These are phyloP conservation scores for Umbilicus rupestris DNA, from an alignment of 164 flowering plant species.

Conservation along the genomic window DNA sequence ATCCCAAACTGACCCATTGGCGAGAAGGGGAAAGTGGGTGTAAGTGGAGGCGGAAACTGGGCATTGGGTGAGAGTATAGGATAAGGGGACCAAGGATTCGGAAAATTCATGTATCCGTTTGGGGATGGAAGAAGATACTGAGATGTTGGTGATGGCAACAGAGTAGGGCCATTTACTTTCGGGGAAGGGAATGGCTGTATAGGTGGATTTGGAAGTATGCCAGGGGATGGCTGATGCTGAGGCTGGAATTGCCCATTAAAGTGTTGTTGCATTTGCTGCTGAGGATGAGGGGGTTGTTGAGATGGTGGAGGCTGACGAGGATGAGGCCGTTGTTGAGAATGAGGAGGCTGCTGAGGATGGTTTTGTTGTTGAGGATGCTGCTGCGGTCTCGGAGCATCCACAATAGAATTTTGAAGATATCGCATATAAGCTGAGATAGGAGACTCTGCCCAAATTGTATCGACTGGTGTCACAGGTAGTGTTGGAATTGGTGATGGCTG, in stretches of 20 bases:
- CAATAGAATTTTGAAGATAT: conserved; percentile 61
- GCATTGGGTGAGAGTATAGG: conserved; percentile 73
- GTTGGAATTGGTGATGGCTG: conserved; percentile 28
- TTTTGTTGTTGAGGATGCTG: conserved; percentile 8
- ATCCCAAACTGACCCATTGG: conserved; percentile 60
- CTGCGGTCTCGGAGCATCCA: conserved; percentile 34
- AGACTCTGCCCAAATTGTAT: conserved; percentile 56
- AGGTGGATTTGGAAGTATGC: conserved; percentile 53
- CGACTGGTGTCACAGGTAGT: conserved; percentile 30
- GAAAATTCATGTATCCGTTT: conserved; percentile 37
- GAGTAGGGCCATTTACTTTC: conserved; percentile 38
- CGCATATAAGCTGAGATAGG: conserved; percentile 91
- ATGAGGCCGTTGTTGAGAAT: conserved; percentile 4
- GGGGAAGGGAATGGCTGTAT: conserved; percentile 45
- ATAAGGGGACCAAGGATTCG: conserved; percentile 80
- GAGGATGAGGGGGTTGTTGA: conserved; percentile 13
- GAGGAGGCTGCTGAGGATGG: conserved; percentile 10
- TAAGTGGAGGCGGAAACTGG: conserved; percentile 58
- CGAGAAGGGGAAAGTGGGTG: conserved; percentile 61
- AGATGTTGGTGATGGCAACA: conserved; percentile 78
- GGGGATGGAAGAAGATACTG: conserved; percentile 85
- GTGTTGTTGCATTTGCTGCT: conserved; percentile 14
- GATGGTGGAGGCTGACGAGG: background rate
- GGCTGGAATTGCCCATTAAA: conserved; percentile 14
- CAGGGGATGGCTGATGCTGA: conserved; percentile 23